phyloP scores from a whole-genome alignment of 2,329 filamentous ascomycete genomes.

The Aquanectria penicillioides region DNA sequence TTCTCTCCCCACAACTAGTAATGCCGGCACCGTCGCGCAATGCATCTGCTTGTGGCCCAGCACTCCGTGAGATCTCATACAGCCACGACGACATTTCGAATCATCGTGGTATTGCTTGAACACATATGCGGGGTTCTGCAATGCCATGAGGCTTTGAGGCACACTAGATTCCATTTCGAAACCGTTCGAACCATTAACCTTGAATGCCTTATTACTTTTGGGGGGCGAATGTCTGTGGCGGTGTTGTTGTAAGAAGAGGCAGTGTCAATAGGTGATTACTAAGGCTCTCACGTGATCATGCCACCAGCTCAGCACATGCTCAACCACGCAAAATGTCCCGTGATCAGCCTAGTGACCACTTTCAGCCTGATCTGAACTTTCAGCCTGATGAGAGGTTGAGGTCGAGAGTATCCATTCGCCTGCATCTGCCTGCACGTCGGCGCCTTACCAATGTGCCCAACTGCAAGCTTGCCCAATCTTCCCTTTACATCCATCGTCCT shows the following conservation, averaged over 20 bases:
- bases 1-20: slow-evolving; percentile 4
- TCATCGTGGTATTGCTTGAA: slow-evolving; percentile 6
- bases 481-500: slow-evolving; percentile 29
- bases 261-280: slow-evolving; percentile 12
- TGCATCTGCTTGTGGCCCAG: background rate
- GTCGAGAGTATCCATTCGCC: slow-evolving; percentile 26
- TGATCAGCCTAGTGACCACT: slow-evolving; percentile 27
- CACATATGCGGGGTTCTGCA: slow-evolving; percentile 1
- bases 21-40: background rate
- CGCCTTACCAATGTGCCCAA: slow-evolving; percentile 44
- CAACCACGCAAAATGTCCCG: slow-evolving; percentile 23
- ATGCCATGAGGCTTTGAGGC: slow-evolving; percentile 9
- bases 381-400: slow-evolving; percentile 38
- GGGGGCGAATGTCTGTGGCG: slow-evolving; percentile 7
- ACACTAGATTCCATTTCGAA: background rate
- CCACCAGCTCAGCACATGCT: background rate
- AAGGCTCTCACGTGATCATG: slow-evolving; percentile 1
- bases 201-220: background rate
- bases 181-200: background rate
- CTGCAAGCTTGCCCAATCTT: slow-evolving; percentile 38
- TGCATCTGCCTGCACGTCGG: slow-evolving; percentile 36
- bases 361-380: slow-evolving; percentile 29
- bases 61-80: slow-evolving; percentile 16
- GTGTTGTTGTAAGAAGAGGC: slow-evolving; percentile 8
- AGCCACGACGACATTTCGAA: slow-evolving; percentile 20